These are phyloP conservation scores for Trametes villosa DNA, from an alignment of 768 basidiomycete species.

Conservation along the genomic window DNA sequence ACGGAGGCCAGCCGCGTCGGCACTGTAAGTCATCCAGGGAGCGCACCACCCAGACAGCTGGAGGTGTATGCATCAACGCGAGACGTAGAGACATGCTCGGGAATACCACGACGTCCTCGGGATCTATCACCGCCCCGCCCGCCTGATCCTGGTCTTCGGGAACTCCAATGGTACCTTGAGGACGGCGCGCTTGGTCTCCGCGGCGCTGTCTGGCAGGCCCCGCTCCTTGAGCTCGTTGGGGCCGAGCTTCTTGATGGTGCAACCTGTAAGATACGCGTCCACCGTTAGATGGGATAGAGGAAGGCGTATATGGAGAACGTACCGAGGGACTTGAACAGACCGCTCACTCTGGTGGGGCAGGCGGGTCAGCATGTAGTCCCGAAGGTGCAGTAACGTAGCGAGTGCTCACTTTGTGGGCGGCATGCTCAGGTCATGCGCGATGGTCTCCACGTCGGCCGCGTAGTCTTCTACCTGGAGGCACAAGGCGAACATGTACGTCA, in stretches of 20 bases:
- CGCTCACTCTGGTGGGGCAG: conserved; percentile 53
- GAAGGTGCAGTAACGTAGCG: neutral
- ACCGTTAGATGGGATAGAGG: neutral
- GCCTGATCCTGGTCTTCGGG: conserved; percentile 60
- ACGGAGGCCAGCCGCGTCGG: too few species aligned
- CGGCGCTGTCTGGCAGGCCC: conserved; percentile 66
- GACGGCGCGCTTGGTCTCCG: conserved; percentile 69
- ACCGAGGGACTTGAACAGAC: conserved; percentile 80
- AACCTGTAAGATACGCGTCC: conserved; percentile 51
- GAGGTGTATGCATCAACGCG: too few species aligned
- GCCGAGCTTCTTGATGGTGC: conserved; percentile 63
- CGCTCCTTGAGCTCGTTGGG: conserved; percentile 68
- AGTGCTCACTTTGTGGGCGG: conserved; percentile 59
- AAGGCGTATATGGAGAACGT: conserved; percentile 28
- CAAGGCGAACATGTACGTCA: conserved; percentile 81
- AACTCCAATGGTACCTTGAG: conserved; percentile 80
- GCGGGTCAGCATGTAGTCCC: conserved; percentile 13
- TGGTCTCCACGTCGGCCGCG: conserved; percentile 63
- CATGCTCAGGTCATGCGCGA: conserved; percentile 80
- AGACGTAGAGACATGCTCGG: neutral
- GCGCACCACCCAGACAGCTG: too few species aligned
- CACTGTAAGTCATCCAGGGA: too few species aligned
- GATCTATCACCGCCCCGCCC: conserved; percentile 31
- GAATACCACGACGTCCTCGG: neutral
- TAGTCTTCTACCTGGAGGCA: conserved; percentile 82